Evolutionary conservation across 805 yeast species (phyloP).

Genomic region (Ogataea nakhonphanomensis): DNA sequence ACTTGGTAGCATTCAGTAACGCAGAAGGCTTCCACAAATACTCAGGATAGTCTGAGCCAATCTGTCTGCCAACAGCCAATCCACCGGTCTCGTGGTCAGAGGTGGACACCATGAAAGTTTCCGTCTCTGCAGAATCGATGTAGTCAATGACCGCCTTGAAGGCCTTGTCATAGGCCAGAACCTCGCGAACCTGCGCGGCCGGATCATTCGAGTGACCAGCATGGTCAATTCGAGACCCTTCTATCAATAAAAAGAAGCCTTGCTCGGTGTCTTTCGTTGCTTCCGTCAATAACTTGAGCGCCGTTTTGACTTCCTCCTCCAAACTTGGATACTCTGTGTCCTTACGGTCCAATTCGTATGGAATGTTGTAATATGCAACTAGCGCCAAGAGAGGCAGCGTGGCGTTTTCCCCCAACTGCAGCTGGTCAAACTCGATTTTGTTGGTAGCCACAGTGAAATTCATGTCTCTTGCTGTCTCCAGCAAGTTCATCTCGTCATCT

Average conservation of each 20-base stretch:
- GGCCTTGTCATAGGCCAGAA: slow-evolving; percentile 80
- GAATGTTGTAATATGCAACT: slow-evolving; percentile 73
- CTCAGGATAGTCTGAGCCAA: slow-evolving; percentile 68
- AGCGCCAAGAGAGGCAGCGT: slow-evolving; percentile 73
- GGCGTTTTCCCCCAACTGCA: slow-evolving; percentile 58
- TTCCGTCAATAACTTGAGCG: slow-evolving; percentile 60
- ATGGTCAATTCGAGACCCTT: slow-evolving; percentile 93
- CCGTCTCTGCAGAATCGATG: slow-evolving; percentile 64
- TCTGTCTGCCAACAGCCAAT: slow-evolving; percentile 79
- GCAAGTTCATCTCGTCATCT: slow-evolving; percentile 62
- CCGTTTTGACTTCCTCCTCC: slow-evolving; percentile 73
- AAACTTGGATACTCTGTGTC: slow-evolving; percentile 63
- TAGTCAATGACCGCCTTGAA: slow-evolving; percentile 70
- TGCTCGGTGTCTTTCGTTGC: slow-evolving; percentile 71
- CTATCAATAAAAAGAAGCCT: slow-evolving; percentile 84
- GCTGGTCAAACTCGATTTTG: slow-evolving; percentile 54
- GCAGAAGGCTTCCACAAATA: slow-evolving; percentile 85
- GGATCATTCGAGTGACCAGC: slow-evolving; percentile 95
- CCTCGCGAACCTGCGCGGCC: slow-evolving; percentile 90
- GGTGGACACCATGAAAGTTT: slow-evolving; percentile 75
- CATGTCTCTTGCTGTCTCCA: slow-evolving; percentile 53
- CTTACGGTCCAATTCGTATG: slow-evolving; percentile 79
- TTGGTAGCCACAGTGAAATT: slow-evolving; percentile 68
- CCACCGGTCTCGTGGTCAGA: slow-evolving; percentile 98
- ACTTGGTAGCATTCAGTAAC: slow-evolving; percentile 62